A percentile compares a stretch with the other conserved stretches of the same genome.
phyloP scores from a whole-genome alignment of 2,329 filamentous ascomycete species.

The Exophiala phaeomuriformis region DNA sequence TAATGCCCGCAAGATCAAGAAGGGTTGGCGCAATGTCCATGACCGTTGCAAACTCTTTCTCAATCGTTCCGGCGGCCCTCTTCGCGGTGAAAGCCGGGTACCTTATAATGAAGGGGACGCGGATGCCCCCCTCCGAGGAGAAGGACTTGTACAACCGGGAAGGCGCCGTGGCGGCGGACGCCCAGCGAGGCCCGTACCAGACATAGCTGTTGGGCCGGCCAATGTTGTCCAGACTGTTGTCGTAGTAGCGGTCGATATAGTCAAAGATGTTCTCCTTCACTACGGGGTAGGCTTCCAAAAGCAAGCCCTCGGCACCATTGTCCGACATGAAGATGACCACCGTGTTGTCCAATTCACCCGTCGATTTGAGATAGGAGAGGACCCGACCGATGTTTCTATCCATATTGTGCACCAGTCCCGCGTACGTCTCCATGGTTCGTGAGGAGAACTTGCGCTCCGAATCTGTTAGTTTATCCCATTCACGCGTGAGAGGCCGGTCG shows the following conservation, averaged over 20 bases:
- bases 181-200: constrained; percentile 36
- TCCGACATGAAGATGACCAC: constrained; percentile 37
- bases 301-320: constrained; percentile 34
- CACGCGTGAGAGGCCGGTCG: constrained; percentile 8
- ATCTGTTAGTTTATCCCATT: constrained; percentile 12
- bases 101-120: constrained; percentile 27
- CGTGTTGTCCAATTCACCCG: constrained; percentile 33
- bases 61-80: constrained; percentile 29
- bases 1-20: constrained; percentile 32
- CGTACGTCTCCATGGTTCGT: constrained; percentile 33
- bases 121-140: constrained; percentile 28
- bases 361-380: constrained; percentile 29
- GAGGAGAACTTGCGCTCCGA: constrained; percentile 15
- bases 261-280: constrained; percentile 30
- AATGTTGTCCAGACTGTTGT: constrained; percentile 35
- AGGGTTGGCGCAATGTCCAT: constrained; percentile 36
- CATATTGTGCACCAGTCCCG: constrained; percentile 34
- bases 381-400: constrained; percentile 33
- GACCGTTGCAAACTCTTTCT: constrained; percentile 30
- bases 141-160: constrained; percentile 29
- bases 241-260: constrained; percentile 33
- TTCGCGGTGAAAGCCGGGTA: constrained; percentile 11
- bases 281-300: constrained; percentile 30
- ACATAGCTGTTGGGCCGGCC: constrained; percentile 32
- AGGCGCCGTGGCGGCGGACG: constrained; percentile 28